Percentiles rank a stretch among this genome's conserved stretches.
Evolutionary conservation across 768 basidiomycete species (phyloP).

Genomic region (Collybiopsis confluens): DNA sequence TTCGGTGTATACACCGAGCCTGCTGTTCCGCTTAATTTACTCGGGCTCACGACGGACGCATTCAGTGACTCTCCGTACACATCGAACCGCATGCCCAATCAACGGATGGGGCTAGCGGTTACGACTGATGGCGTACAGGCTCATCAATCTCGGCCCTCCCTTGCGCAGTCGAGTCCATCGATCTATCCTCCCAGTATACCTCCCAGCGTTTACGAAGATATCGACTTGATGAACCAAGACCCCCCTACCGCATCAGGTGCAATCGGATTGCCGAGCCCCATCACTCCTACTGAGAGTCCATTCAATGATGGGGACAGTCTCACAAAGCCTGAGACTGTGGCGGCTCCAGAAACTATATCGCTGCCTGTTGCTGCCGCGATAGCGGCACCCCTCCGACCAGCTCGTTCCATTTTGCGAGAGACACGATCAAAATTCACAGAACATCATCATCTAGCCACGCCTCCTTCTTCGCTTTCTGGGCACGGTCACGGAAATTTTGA

Average conservation of each 20-base stretch:
- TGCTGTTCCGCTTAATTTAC: neutral
- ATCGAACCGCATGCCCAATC: neutral
- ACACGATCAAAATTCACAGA: conserved; percentile 3
- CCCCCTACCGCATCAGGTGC: neutral
- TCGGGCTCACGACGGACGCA: conserved; percentile 5
- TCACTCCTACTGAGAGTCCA: neutral
- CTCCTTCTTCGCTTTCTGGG: conserved; percentile 38
- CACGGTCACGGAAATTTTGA: conserved; percentile 13
- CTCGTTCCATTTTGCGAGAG: conserved; percentile 18
- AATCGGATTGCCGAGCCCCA: neutral
- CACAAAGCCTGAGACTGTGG: neutral
- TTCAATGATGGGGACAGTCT: conserved; percentile 1
- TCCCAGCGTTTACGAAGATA: conserved; percentile 19
- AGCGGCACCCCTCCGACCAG: conserved; percentile 22
- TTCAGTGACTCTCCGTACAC: conserved; percentile 14
- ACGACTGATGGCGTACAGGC: conserved; percentile 20
- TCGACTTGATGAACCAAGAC: neutral
- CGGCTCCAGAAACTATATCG: neutral
- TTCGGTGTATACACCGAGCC: neutral
- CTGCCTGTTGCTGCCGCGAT: neutral
- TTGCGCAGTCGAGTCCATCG: conserved; percentile 44
- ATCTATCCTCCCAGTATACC: conserved; percentile 45
- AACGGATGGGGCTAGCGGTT: conserved; percentile 16
- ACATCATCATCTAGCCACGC: conserved; percentile 32
- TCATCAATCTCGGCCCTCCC: conserved; percentile 22